Conservation (phyloP, 75 land plant genomes). For the Cunninghamia lanceolata region DNA sequence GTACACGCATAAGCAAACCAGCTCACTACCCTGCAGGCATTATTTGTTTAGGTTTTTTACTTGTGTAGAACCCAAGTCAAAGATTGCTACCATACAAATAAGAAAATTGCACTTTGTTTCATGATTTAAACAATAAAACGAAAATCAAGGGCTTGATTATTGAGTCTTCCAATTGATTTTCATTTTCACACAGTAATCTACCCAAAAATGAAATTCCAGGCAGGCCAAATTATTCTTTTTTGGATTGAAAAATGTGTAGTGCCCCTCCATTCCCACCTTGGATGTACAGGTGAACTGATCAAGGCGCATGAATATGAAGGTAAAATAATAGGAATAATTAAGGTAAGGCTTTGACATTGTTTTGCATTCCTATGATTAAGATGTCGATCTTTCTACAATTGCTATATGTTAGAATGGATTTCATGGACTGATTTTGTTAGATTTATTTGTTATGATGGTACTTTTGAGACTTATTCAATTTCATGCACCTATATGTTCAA, state of each 20-base stretch:
- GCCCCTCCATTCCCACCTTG: too few relatives aligned
- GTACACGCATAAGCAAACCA: neutral
- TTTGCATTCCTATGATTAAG: too few relatives aligned
- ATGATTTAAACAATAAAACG: neutral
- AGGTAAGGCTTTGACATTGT: too few relatives aligned
- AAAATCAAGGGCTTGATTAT: neutral
- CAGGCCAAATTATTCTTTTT: neutral
- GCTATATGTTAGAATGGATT: too few relatives aligned
- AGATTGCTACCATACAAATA: neutral
- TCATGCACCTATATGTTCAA: too few relatives aligned
- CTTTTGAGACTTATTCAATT: too few relatives aligned
- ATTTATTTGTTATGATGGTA: too few relatives aligned
- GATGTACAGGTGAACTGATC: too few relatives aligned
- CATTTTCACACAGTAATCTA: neutral
- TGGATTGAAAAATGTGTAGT: neutral
- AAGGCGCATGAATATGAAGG: too few relatives aligned
- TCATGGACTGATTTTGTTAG: too few relatives aligned
- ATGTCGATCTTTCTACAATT: too few relatives aligned
- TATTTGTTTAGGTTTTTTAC: neutral
- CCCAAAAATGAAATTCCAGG: neutral
- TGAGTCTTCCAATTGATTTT: neutral
- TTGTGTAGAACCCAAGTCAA: neutral
- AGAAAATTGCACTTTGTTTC: neutral
- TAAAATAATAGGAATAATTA: too few relatives aligned
- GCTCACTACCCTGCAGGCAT: neutral